Percentiles rank a stretch among this genome's conserved stretches.
These are phyloP conservation scores for Plantago coronopus DNA, from an alignment of 305 asterid species.

Conservation along the genomic window DNA sequence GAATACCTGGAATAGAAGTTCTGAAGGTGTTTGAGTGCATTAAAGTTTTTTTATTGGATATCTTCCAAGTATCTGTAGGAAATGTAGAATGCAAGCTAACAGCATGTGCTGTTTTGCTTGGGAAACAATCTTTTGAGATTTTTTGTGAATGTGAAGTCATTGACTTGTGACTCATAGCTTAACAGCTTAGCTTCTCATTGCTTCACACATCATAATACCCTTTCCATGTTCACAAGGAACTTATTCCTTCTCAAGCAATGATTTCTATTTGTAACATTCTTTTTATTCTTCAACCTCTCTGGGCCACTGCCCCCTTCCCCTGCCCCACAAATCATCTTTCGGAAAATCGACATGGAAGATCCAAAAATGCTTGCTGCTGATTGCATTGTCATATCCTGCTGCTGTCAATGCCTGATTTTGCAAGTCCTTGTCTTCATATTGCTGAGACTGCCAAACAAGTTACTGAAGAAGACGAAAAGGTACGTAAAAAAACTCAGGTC, in stretches of 20 bases:
- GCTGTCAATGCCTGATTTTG: conserved; percentile 78
- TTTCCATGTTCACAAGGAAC: conserved; percentile 45
- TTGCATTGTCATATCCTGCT: conserved; percentile 71
- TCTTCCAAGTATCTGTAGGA: conserved; percentile 34
- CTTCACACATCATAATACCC: conserved; percentile 72
- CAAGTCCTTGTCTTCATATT: conserved; percentile 57
- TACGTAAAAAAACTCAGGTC: conserved; percentile 39
- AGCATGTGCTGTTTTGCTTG: conserved; percentile 20
- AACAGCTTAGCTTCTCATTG: conserved; percentile 43
- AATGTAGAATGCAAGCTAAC: conserved; percentile 47
- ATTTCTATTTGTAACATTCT: conserved; percentile 35
- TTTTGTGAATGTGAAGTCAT: conserved; percentile 29
- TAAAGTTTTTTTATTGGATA: conserved; percentile 21
- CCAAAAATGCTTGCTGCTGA: conserved; percentile 62
- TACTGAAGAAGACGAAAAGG: conserved; percentile 41
- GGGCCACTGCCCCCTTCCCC: not conserved
- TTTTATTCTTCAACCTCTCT: conserved; percentile 25
- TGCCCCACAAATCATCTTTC: conserved; percentile 2
- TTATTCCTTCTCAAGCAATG: conserved; percentile 42
- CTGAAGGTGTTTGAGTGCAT: conserved; percentile 9
- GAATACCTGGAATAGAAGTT: conserved; percentile 31
- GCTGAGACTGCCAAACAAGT: conserved; percentile 52
- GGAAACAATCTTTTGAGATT: conserved; percentile 16
- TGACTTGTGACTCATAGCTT: conserved; percentile 38
- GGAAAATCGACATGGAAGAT: conserved; percentile 52